Percentiles rank a stretch among this genome's conserved stretches.
These are phyloP conservation scores for Aspergillus latus DNA, from an alignment of 2,329 filamentous ascomycete species.

Conservation along the genomic window DNA sequence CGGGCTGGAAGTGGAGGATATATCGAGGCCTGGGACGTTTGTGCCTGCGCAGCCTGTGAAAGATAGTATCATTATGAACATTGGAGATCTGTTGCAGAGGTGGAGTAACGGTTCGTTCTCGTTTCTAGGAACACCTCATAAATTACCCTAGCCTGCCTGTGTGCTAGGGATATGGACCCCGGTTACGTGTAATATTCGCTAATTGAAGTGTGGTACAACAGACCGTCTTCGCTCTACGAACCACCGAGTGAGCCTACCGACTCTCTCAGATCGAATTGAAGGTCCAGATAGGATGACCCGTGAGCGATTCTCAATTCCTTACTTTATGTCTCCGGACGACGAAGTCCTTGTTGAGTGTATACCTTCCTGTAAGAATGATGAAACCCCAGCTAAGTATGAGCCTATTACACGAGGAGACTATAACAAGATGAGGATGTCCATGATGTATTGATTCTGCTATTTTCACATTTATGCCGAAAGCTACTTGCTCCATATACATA, in stretches of 20 bases:
- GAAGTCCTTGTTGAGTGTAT: conserved; percentile 55
- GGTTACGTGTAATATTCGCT: not conserved
- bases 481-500: not conserved
- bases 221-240: conserved; percentile 55
- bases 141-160: not conserved
- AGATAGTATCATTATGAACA: conserved; percentile 50
- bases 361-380: conserved; percentile 45
- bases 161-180: not conserved
- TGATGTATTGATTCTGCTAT: conserved; percentile 20
- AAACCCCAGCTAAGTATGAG: conserved; percentile 52
- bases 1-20: conserved; percentile 53
- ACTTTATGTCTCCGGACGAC: conserved; percentile 56
- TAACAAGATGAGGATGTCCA: conserved; percentile 35
- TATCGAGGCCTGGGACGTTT: conserved; percentile 40
- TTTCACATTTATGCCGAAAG: not conserved
- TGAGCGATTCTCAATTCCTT: conserved; percentile 60
- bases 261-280: conserved; percentile 39
- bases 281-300: conserved; percentile 47
- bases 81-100: conserved; percentile 52
- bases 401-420: conserved; percentile 47
- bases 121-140: not conserved
- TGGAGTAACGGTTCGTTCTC: conserved; percentile 48
- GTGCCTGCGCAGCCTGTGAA: conserved; percentile 42
- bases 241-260: conserved; percentile 54
- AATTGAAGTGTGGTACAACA: conserved; percentile 8